A percentile compares a stretch with the other conserved stretches of the same genome.
Evolutionary conservation across 2,329 filamentous ascomycete genomes (phyloP).

Genomic region (Ceratocystis harringtonii): DNA sequence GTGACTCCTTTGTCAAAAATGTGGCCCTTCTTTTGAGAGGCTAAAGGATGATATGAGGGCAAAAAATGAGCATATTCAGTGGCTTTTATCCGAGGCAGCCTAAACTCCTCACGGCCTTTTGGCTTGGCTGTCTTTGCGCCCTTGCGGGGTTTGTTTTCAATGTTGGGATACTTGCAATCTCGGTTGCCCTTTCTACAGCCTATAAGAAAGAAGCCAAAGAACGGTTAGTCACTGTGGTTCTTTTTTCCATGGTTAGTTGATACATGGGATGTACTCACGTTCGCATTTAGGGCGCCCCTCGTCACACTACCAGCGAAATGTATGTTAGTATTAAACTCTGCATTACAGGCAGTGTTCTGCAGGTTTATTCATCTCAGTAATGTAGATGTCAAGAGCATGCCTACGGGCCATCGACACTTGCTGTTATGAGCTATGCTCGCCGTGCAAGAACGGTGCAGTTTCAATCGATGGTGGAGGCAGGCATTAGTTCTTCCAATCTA

Average conservation of each 20-base stretch:
- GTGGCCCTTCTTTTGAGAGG: not conserved
- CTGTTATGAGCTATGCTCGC: not conserved
- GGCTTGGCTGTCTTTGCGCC: conserved; percentile 25
- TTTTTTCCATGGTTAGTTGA: not conserved
- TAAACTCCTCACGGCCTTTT: conserved; percentile 20
- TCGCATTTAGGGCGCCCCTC: conserved; percentile 80
- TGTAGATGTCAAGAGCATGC: not conserved
- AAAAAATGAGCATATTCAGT: not conserved
- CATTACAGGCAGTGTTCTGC: not conserved
- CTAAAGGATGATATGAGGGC: not conserved
- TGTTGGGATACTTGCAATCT: conserved; percentile 79
- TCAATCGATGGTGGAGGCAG: not conserved
- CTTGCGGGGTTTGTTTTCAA: conserved; percentile 26
- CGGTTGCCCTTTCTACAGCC: conserved; percentile 85
- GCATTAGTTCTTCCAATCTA: not conserved
- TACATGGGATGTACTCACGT: conserved; percentile 31
- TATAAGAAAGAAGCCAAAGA: conserved; percentile 22
- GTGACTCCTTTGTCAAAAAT: conserved; percentile 19
- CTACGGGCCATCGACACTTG: not conserved
- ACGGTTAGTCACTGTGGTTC: conserved; percentile 8
- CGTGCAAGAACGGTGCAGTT: not conserved
- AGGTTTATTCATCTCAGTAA: not conserved
- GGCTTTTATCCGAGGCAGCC: not conserved
- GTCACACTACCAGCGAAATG: conserved; percentile 53
- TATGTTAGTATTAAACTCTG: conserved; percentile 21